These are phyloP conservation scores for Vitis riparia DNA, from an alignment of 164 flowering plant species.

Conservation along the genomic window DNA sequence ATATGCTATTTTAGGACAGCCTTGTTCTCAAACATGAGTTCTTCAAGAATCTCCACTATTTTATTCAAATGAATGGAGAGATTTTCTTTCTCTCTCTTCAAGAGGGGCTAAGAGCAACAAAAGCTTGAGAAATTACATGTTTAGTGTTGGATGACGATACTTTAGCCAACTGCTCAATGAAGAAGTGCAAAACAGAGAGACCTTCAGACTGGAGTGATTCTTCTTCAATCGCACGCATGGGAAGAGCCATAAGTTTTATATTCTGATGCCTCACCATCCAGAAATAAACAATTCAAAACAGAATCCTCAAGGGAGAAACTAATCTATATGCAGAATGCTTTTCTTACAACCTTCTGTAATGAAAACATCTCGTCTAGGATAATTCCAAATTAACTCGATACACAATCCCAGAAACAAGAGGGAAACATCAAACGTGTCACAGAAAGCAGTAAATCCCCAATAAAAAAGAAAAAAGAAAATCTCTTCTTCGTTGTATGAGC, in stretches of 20 bases:
- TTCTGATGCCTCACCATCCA: slow-evolving; percentile 31
- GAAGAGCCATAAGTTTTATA: slow-evolving; percentile 94
- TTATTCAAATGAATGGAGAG: too few relatives aligned
- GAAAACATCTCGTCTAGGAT: too few relatives aligned
- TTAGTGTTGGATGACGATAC: slow-evolving; percentile 87
- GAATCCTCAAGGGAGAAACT: slow-evolving; percentile 57
- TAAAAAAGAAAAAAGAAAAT: too few relatives aligned
- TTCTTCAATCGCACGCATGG: slow-evolving; percentile 77
- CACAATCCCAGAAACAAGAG: too few relatives aligned
- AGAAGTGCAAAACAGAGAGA: slow-evolving; percentile 80
- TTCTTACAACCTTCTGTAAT: slow-evolving; percentile 58
- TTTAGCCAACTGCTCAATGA: slow-evolving; percentile 63
- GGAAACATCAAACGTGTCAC: too few relatives aligned
- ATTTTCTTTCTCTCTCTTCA: too few relatives aligned
- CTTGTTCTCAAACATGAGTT: too few relatives aligned
- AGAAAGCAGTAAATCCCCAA: too few relatives aligned
- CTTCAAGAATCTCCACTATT: too few relatives aligned
- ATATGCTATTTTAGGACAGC: too few relatives aligned
- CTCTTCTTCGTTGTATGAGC: too few relatives aligned
- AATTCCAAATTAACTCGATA: too few relatives aligned
- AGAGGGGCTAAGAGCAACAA: slow-evolving; percentile 85
- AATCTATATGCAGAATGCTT: slow-evolving; percentile 77
- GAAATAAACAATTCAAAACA: slow-evolving; percentile 57
- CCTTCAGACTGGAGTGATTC: slow-evolving; percentile 80
- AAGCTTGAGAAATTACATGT: slow-evolving; percentile 90